phyloP scores from a whole-genome alignment of 257 asterid genomes.

The Fraxinus anomala region DNA sequence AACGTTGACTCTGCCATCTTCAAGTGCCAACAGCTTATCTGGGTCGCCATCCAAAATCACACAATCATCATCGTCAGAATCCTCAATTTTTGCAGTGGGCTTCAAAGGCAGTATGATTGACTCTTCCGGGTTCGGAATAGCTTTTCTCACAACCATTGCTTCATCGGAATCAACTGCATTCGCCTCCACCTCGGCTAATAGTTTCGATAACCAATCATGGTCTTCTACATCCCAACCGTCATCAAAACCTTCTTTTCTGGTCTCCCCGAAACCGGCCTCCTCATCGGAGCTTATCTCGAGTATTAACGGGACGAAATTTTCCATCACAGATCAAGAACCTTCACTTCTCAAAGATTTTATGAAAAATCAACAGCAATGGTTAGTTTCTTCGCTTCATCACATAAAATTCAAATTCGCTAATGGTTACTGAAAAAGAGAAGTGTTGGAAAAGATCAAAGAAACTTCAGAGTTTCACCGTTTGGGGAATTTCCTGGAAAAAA shows the following conservation, averaged over 20 bases:
- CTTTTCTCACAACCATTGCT: slow-evolving; percentile 50
- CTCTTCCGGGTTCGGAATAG: slow-evolving; percentile 32
- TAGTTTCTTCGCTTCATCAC: slow-evolving; percentile 5
- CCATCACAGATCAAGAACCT: slow-evolving; percentile 41
- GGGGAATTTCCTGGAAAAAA: not conserved
- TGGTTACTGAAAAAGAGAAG: not conserved
- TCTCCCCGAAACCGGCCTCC: slow-evolving; percentile 47
- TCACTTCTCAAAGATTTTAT: slow-evolving; percentile 20
- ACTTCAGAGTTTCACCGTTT: not conserved
- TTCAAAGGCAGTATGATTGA: slow-evolving; percentile 27
- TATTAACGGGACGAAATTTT: slow-evolving; percentile 31
- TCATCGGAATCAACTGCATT: slow-evolving; percentile 54
- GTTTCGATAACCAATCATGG: slow-evolving; percentile 56
- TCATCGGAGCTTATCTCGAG: slow-evolving; percentile 82
- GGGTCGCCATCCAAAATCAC: slow-evolving; percentile 78
- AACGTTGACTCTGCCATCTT: slow-evolving; percentile 20
- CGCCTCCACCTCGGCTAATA: slow-evolving; percentile 49
- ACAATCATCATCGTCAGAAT: slow-evolving; percentile 68
- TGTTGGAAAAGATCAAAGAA: not conserved
- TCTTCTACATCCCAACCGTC: slow-evolving; percentile 46
- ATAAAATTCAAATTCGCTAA: not conserved
- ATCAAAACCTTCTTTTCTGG: slow-evolving; percentile 3
- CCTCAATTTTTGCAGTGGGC: slow-evolving; percentile 22
- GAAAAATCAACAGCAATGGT: slow-evolving; percentile 13
- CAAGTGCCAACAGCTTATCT: slow-evolving; percentile 42